phyloP scores from a whole-genome alignment of 1,284 basidiomycete species.

The Heimioporus retisporus region DNA sequence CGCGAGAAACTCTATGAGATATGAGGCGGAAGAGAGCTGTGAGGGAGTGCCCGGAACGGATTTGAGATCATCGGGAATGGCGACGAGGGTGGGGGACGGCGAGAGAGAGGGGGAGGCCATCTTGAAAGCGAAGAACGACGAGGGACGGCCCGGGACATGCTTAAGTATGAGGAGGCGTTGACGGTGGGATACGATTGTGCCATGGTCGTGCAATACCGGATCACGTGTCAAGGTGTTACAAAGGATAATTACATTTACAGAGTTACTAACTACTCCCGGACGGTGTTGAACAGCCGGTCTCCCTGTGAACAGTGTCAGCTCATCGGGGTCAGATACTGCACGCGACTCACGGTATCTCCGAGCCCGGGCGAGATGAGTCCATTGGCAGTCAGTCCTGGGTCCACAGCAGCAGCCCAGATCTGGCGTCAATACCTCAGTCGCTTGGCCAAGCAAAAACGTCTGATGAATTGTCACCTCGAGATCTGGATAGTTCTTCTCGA shows the following conservation, averaged over 20 bases:
- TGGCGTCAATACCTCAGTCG: slow-evolving; percentile 41
- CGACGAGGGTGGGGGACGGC: slow-evolving; percentile 35
- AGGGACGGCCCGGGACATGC: no score
- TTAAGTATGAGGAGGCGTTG: no score
- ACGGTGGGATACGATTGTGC: slow-evolving; percentile 41
- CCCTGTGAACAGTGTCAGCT: slow-evolving; percentile 53
- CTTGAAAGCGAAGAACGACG: not conserved
- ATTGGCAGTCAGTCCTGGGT: slow-evolving; percentile 74
- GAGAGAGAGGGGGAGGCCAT: slow-evolving; percentile 32
- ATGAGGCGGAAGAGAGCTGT: slow-evolving; percentile 64
- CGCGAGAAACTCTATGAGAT: slow-evolving; percentile 73
- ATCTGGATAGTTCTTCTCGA: slow-evolving; percentile 77
- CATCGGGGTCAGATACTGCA: not conserved
- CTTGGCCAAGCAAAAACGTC: not conserved
- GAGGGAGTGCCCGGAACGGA: slow-evolving; percentile 35
- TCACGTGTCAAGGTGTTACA: slow-evolving; percentile 32
- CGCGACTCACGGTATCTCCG: slow-evolving; percentile 81
- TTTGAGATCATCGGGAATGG: slow-evolving; percentile 32
- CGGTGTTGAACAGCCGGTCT: slow-evolving; percentile 73
- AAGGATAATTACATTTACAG: not conserved
- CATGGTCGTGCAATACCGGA: slow-evolving; percentile 35
- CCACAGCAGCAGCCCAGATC: slow-evolving; percentile 90
- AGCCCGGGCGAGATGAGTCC: slow-evolving; percentile 91
- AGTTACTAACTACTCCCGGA: slow-evolving; percentile 34
- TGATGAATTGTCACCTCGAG: slow-evolving; percentile 69